Conservation (phyloP, 805 yeast genomes). For the Pichia ethanolica region DNA sequence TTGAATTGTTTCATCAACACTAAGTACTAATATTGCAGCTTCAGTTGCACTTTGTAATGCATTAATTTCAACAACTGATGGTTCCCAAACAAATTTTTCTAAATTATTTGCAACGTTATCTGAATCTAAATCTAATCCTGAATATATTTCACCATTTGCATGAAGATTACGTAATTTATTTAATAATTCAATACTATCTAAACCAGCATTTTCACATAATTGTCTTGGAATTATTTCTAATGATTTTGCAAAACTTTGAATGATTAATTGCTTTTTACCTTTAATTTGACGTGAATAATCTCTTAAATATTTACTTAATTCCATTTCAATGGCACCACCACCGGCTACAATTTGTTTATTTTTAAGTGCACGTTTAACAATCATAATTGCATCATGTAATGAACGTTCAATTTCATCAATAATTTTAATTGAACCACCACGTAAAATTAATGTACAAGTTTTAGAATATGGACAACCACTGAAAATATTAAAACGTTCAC, state of each 20-base stretch:
- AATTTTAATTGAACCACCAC: conserved; percentile 99
- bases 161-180: conserved; percentile 89
- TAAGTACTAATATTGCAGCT: conserved; percentile 85
- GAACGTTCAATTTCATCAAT: conserved; percentile 98
- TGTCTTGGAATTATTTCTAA: conserved; percentile 95
- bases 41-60: conserved; percentile 96
- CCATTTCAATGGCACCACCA: conserved; percentile 99
- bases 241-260: conserved; percentile 89
- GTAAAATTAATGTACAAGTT: conserved; percentile 85
- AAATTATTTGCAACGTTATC: conserved; percentile 81
- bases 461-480: conserved; percentile 87
- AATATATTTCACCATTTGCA: conserved; percentile 87
- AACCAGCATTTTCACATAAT: conserved; percentile 97
- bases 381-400: conserved; percentile 96
- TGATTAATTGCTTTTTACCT: conserved; percentile 91
- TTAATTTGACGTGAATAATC: conserved; percentile 82
- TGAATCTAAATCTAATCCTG: conserved; percentile 84
- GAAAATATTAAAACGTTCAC: conserved; percentile 89
- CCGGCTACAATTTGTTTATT: conserved; percentile 91
- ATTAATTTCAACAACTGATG: conserved; percentile 85
- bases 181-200: conserved; percentile 91
- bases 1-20: conserved; percentile 92
- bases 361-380: conserved; percentile 88
- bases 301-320: conserved; percentile 78
- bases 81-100: conserved; percentile 93